Evolutionary conservation across 2,329 filamentous ascomycete genomes (phyloP).

Genomic region (Orbilia oligospora): DNA sequence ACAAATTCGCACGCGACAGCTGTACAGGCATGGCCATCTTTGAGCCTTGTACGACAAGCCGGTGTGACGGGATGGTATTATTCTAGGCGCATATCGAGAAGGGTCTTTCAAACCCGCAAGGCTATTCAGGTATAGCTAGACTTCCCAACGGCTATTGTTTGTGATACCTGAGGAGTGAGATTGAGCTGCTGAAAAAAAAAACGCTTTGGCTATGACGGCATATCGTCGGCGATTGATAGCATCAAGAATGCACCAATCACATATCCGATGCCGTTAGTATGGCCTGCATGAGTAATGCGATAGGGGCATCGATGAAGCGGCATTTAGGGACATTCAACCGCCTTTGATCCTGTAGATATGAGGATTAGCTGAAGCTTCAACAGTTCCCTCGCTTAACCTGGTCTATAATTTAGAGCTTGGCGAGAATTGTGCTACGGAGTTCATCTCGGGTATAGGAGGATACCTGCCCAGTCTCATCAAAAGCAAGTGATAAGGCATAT

Average conservation of each 20-base stretch:
- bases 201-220: slow-evolving; percentile 41
- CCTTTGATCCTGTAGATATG: slow-evolving; percentile 11
- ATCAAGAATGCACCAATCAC: slow-evolving; percentile 53
- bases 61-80: slow-evolving; percentile 35
- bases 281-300: slow-evolving; percentile 30
- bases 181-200: slow-evolving; percentile 13
- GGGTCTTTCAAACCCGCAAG: slow-evolving; percentile 11
- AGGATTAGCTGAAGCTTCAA: slow-evolving; percentile 35
- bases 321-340: slow-evolving; percentile 61
- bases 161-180: slow-evolving; percentile 28
- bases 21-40: slow-evolving; percentile 20
- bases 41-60: slow-evolving; percentile 32
- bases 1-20: slow-evolving; percentile 49
- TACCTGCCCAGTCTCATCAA: slow-evolving; percentile 18
- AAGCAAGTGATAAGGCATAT: slow-evolving; percentile 45
- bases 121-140: slow-evolving; percentile 25
- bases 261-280: slow-evolving; percentile 11
- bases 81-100: not conserved
- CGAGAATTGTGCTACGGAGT: slow-evolving; percentile 51
- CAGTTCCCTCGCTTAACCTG: slow-evolving; percentile 50
- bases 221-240: slow-evolving; percentile 46
- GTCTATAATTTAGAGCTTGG: slow-evolving; percentile 52
- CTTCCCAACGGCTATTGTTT: slow-evolving; percentile 16
- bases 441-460: slow-evolving; percentile 39
- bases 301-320: slow-evolving; percentile 53